Base-by-base conservation (phyloP, 768 basidiomycete genomes). In the Tricholoma terreum region DNA sequence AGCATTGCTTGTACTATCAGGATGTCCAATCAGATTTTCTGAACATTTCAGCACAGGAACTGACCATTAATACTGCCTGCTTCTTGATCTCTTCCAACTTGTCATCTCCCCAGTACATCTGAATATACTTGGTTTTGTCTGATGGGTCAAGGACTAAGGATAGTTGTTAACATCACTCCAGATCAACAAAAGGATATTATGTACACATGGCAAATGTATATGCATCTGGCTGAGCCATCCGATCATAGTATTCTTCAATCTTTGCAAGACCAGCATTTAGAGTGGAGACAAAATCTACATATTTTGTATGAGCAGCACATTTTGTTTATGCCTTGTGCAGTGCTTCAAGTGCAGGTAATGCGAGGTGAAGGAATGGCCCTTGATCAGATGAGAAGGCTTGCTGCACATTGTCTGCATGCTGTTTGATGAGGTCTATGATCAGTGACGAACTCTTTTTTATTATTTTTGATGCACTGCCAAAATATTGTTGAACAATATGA, bases 231-330 rank as follows among this genome's bases (percentile, higher is more conserved):
- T 36, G 12, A 15, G 51, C 19, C 2, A 35, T 52, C 2, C n/a
- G 12, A 27, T 17, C 49, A 33, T 50, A 50, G 15, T 50, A 50
- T 22, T 50, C 49, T 50, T 50, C 49, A 17, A 50, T 50, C 49
- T 50, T 50, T 6, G 31, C 49, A 24, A 50, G 12, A 10, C 49
- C 49, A 22, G 49, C 31, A 17, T 50, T 50, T 14, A 50, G 49
- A 8, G 49, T 12, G 15, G 49, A 15, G 10, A 34, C 49, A 50
- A 50, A 50, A 8, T 50, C 49, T 17, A 4, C 3, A 35, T 50
- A 50, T 50, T 50, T 50, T 7, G 15, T 12, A 34, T 10, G 4
- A 22, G 21, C 21, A 40, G 34, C 27, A 8, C 22, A 4, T n/a
- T 38, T 40, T 22, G 11, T 14, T 35, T 35, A 52, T 17, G 51